Evolutionary conservation across 306 rosid genomes (phyloP).

Genomic region (Biancaea sappan): DNA sequence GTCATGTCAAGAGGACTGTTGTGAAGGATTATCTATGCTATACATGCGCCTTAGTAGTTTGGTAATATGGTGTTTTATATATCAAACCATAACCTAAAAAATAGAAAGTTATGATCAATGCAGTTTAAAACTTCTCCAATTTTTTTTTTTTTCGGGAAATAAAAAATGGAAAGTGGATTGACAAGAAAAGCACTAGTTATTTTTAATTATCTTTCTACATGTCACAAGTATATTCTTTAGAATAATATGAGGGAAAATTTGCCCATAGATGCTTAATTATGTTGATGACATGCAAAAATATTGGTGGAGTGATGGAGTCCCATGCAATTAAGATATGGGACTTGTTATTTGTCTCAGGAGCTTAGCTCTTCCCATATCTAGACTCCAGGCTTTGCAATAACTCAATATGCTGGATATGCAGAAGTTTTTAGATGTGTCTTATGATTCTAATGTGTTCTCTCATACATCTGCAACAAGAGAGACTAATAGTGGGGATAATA

Average conservation of each 20-base stretch:
- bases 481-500: constrained; percentile 17
- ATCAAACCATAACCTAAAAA: background rate
- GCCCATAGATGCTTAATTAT: background rate
- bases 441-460: background rate
- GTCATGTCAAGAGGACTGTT: background rate
- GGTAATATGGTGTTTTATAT: background rate
- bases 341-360: background rate
- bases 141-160: background rate
- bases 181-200: background rate
- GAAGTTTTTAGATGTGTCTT: background rate
- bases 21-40: background rate
- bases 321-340: constrained; percentile 14
- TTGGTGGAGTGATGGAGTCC: background rate
- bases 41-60: background rate
- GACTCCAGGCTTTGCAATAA: background rate
- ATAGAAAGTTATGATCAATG: background rate
- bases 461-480: background rate
- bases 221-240: background rate
- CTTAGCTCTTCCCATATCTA: constrained; percentile 11
- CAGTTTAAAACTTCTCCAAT: background rate
- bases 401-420: background rate
- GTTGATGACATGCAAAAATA: background rate
- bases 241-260: background rate
- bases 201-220: background rate
- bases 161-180: background rate